Evolutionary conservation across 805 yeast genomes (phyloP), one percentile per base, ranked within the genome.

Genomic region (Priceomyces castillae): DNA sequence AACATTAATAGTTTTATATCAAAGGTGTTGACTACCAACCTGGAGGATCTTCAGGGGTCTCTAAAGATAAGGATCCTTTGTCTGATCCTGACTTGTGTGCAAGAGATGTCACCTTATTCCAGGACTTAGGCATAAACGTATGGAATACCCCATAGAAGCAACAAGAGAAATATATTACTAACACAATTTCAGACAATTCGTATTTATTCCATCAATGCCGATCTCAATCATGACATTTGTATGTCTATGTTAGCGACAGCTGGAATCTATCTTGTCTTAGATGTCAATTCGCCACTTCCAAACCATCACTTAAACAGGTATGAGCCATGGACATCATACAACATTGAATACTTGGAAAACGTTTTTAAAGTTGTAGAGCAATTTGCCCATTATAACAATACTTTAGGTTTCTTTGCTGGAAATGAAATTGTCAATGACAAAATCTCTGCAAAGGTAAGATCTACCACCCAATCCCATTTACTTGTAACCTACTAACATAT

Each of bases 1-100:
- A 25, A 37, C 40, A 23, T 19, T 11, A 25, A 12, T 40, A 82
- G 81, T 90, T 92, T 58, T 82, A 74, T 53, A 75, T 90, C 30
- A 83, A 79, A 62, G 98, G 98, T 15, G 86, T 92, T 1, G 98
- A 92, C 62, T 90, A 90, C 59, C 97, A 92, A 58, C 97, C 97
- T 0, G 97, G 97, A 7, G 98, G 97, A 0, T 83, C 96, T 0
- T 82, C 96, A 0, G 90, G 82, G 0, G 82, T 81, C 18, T 69
- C 69, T n/a, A 63, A 56, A 2, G 47, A 55, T 5, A 59, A 53
- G 7, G 98, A 92, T 58, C 96, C 97, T 0, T 70, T 92, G 34
- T 84, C 96, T 2, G 84, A 88, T 54, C 74, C 81, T 3, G 65
- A 74, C 10, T 56, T 64, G 15, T 92, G 98, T 68, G 84, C 90